Evolutionary conservation across 176 grass and related monocot genomes (phyloP).

Genomic region (Poa pratensis): DNA sequence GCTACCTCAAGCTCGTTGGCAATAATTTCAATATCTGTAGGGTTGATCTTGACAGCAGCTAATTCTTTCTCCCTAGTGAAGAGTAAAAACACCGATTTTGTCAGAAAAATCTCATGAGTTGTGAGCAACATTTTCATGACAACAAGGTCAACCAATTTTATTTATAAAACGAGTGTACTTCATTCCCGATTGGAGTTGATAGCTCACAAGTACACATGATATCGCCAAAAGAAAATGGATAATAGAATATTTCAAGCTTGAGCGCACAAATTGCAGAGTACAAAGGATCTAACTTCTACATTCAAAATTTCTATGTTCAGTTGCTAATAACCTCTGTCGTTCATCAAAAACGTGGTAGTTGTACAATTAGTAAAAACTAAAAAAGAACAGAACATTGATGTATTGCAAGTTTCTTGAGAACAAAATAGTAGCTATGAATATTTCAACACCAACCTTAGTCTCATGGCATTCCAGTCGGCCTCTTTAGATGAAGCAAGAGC

Average conservation of each 20-base stretch:
- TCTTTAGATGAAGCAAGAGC: too few species aligned
- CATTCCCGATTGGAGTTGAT: not conserved
- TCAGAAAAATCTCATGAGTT: not conserved
- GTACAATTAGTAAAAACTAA: too few species aligned
- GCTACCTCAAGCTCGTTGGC: slow-evolving; percentile 88
- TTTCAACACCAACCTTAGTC: too few species aligned
- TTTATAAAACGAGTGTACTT: not conserved
- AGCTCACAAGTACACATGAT: not conserved
- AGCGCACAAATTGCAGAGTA: not conserved
- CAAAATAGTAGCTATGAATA: too few species aligned
- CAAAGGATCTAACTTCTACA: not conserved
- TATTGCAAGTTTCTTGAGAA: too few species aligned
- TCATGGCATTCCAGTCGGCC: too few species aligned
- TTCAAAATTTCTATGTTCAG: not conserved
- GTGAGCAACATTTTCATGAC: not conserved
- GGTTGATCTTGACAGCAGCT: slow-evolving; percentile 95
- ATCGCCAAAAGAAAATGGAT: not conserved
- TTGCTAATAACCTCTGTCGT: not conserved
- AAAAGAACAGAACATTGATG: too few species aligned
- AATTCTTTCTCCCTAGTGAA: slow-evolving; percentile 93
- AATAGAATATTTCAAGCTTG: too few species aligned
- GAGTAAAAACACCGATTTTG: not conserved
- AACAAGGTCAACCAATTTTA: not conserved
- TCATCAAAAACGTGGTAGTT: too few species aligned
- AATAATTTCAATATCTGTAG: slow-evolving; percentile 87